These are phyloP conservation scores for Pulicaria dysenterica DNA, from an alignment of 129 eudicot genomes.

Conservation along the genomic window DNA sequence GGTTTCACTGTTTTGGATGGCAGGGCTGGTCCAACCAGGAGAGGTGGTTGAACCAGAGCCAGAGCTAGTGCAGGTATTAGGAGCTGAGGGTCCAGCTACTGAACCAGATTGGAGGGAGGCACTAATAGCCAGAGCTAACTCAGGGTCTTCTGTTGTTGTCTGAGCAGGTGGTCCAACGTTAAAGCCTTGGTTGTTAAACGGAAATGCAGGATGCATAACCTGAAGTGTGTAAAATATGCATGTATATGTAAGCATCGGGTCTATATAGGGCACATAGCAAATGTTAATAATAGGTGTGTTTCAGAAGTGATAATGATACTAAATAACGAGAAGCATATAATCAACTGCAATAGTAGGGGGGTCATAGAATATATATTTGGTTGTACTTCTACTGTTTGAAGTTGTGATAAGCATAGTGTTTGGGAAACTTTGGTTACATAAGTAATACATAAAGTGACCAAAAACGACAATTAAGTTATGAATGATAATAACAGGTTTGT, in stretches of 20 bases:
- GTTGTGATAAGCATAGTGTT: too few species aligned
- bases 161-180: slow-evolving; percentile 46
- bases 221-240: slow-evolving; percentile 32
- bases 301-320: too few species aligned
- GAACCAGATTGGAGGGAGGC: slow-evolving; percentile 71
- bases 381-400: too few species aligned
- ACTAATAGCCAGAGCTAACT: slow-evolving; percentile 64
- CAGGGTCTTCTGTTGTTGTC: slow-evolving; percentile 53
- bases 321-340: too few species aligned
- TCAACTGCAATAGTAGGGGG: too few species aligned
- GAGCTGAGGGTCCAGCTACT: slow-evolving; percentile 32
- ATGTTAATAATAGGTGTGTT: too few species aligned
- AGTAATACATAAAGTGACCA: too few species aligned
- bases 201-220: slow-evolving; percentile 59
- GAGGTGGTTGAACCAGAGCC: slow-evolving; percentile 34
- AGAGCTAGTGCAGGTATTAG: slow-evolving; percentile 27
- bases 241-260: not conserved
- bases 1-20: slow-evolving; percentile 13
- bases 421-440: too few species aligned
- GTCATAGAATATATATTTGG: too few species aligned
- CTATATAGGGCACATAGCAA: not conserved
- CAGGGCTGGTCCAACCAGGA: slow-evolving; percentile 29
- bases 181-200: slow-evolving; percentile 48
- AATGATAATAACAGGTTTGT: too few species aligned
- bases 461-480: too few species aligned